Percentiles rank a stretch among this genome's conserved stretches.
phyloP scores from a whole-genome alignment of 1,284 basidiomycete species.

The Bondarzewia mesenterica region DNA sequence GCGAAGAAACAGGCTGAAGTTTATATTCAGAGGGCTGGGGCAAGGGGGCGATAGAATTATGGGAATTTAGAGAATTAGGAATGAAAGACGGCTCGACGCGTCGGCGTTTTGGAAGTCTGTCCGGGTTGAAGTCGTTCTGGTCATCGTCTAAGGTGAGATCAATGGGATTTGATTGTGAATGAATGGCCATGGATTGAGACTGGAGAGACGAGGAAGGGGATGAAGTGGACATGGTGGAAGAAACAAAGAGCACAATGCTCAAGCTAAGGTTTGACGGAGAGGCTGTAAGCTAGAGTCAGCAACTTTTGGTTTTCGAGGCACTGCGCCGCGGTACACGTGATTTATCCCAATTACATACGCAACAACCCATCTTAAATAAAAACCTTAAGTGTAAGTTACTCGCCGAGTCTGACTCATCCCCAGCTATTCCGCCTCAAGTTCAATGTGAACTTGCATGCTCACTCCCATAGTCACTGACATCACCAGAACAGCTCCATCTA shows the following conservation, averaged over 20 bases:
- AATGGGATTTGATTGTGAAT: constrained; percentile 31
- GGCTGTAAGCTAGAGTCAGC: neutral
- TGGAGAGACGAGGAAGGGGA: no score
- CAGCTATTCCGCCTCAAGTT: no score
- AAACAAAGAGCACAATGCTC: no score
- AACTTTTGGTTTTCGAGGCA: neutral
- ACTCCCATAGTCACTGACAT: no score
- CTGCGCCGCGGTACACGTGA: no score
- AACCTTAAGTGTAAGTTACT: no score
- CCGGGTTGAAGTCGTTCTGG: constrained; percentile 24
- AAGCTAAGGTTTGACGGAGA: no score
- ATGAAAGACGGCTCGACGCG: constrained; percentile 28
- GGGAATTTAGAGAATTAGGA: constrained; percentile 11
- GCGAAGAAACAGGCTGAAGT: constrained; percentile 4
- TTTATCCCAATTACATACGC: no score
- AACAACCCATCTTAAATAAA: no score
- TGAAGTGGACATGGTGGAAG: neutral
- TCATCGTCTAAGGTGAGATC: constrained; percentile 59
- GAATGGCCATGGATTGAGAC: neutral
- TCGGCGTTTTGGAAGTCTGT: constrained; percentile 30
- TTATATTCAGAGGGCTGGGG: constrained; percentile 3
- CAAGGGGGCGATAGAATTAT: neutral
- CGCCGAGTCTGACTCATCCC: no score
- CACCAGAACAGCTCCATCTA: no score
- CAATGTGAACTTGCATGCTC: no score